Conservation (phyloP, 768 basidiomycete species). For the Trametopsis cervina region DNA sequence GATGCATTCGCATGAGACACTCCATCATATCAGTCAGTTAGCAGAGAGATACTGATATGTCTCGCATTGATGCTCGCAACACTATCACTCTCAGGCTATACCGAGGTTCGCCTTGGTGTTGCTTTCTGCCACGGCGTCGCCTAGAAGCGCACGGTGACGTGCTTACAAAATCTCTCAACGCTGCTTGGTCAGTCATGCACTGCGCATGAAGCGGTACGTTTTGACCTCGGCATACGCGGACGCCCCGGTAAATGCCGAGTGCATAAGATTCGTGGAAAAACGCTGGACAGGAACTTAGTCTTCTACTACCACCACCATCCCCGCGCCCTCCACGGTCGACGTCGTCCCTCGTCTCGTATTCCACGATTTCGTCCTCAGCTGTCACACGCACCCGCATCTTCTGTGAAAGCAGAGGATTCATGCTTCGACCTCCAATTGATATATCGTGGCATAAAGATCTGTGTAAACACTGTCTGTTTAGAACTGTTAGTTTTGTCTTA, state of each 20-base stretch:
- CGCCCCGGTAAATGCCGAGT: conserved; percentile 8
- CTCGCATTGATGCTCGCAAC: no score
- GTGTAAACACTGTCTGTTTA: conserved; percentile 24
- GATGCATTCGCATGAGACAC: no score
- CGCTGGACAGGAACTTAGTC: neutral
- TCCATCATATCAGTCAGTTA: no score
- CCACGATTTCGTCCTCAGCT: conserved; percentile 61
- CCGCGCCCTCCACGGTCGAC: conserved; percentile 7
- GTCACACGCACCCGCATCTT: conserved; percentile 39
- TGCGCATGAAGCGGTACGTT: no score
- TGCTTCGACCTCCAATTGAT: conserved; percentile 85
- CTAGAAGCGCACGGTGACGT: neutral
- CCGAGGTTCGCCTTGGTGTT: no score
- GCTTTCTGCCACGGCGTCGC: no score
- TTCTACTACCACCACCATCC: conserved; percentile 21
- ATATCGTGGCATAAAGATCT: conserved; percentile 59
- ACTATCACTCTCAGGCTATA: no score
- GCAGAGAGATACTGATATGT: no score
- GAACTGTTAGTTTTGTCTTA: neutral
- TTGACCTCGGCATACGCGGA: no score
- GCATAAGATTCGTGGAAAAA: conserved; percentile 8
- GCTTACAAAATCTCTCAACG: neutral
- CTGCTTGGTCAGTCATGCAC: neutral
- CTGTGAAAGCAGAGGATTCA: conserved; percentile 80
- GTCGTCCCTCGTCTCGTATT: conserved; percentile 22